Evolutionary conservation across 768 basidiomycete species (phyloP).

Genomic region (Rhodotorula graminis): DNA sequence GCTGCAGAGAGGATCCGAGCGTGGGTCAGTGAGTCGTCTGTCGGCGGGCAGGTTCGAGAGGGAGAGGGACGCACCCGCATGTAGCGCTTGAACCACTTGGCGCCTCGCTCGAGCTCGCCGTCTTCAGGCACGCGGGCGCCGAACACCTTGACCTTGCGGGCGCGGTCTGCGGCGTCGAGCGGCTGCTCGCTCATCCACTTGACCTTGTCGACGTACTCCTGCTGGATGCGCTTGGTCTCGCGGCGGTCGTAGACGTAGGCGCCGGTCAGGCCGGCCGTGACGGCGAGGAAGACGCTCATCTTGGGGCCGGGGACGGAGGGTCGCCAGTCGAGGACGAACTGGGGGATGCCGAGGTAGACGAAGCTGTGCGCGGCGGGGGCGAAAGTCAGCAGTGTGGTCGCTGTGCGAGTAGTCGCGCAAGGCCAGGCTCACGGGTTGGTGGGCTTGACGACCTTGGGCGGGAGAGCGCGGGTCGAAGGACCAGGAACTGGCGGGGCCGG

Average conservation of each 20-base stretch:
- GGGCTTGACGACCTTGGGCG: slow-evolving; percentile 12
- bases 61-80: slow-evolving; percentile 61
- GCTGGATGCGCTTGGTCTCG: slow-evolving; percentile 70
- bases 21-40: neutral
- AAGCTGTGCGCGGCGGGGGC: slow-evolving; percentile 22
- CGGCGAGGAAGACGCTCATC: slow-evolving; percentile 83
- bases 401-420: neutral
- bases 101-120: slow-evolving; percentile 76
- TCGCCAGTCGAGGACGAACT: slow-evolving; percentile 75
- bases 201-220: slow-evolving; percentile 74
- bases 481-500: neutral
- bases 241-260: slow-evolving; percentile 80
- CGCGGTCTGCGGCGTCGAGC: slow-evolving; percentile 59
- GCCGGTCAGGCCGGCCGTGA: slow-evolving; percentile 66
- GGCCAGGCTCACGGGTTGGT: slow-evolving; percentile 20
- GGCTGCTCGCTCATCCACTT: slow-evolving; percentile 67
- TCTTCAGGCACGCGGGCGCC: slow-evolving; percentile 91
- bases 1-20: slow-evolving; percentile 54
- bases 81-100: slow-evolving; percentile 91
- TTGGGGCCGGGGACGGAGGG: slow-evolving; percentile 85
- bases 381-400: too few species aligned
- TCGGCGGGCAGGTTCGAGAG: neutral
- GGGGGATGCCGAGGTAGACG: slow-evolving; percentile 55
- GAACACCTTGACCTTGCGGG: slow-evolving; percentile 78
- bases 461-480: slow-evolving; percentile 5